These are phyloP conservation scores for Eucalyptus regnans DNA, from an alignment of 345 rosid species.

Conservation along the genomic window DNA sequence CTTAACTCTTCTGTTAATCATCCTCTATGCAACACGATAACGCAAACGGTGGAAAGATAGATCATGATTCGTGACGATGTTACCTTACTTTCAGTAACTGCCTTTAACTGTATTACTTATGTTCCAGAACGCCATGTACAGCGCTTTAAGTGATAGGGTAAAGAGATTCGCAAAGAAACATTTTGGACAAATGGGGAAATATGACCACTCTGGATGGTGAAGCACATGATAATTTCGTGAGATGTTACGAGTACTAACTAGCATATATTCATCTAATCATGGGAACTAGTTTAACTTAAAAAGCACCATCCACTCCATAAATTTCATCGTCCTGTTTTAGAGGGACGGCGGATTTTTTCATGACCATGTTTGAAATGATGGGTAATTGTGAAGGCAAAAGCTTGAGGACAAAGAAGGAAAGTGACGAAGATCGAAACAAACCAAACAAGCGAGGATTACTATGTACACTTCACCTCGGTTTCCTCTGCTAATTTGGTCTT, in stretches of 20 bases:
- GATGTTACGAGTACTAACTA: background rate
- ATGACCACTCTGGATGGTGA: background rate
- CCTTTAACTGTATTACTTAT: background rate
- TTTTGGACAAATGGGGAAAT: background rate
- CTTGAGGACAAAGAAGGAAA: background rate
- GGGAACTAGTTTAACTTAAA: background rate
- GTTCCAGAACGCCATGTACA: background rate
- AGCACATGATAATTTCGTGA: background rate
- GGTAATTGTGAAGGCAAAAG: background rate
- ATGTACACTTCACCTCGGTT: background rate
- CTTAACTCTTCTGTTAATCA: background rate
- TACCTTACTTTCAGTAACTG: fast-evolving
- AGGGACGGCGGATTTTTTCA: background rate
- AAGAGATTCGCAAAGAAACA: background rate
- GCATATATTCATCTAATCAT: background rate
- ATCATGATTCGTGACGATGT: background rate
- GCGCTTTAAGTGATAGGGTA: background rate
- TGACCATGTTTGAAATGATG: background rate
- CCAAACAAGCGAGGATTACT: background rate
- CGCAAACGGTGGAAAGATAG: background rate
- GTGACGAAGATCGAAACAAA: background rate
- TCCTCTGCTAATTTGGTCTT: background rate
- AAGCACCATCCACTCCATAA: background rate
- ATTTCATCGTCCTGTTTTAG: background rate
- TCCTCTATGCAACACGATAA: background rate